A percentile compares a stretch with the other conserved stretches of the same genome.
phyloP scores from a whole-genome alignment of 768 basidiomycete species.

The Cystobasidium onofrii region DNA sequence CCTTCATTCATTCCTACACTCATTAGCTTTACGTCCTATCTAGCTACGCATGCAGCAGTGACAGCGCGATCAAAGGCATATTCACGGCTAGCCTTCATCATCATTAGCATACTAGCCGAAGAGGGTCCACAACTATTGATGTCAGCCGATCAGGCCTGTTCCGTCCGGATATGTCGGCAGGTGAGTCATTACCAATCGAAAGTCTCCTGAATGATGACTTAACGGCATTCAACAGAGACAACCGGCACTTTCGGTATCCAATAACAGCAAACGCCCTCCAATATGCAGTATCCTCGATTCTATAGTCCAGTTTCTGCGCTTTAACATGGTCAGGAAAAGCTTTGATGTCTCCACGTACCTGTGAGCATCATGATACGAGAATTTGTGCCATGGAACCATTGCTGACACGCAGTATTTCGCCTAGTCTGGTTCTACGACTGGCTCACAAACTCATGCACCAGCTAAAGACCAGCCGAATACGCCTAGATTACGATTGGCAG shows the following conservation, averaged over 20 bases:
- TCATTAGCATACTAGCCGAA: slow-evolving; percentile 18
- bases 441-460: slow-evolving; percentile 25
- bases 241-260: neutral
- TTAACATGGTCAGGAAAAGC: slow-evolving; percentile 9
- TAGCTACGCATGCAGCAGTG: slow-evolving; percentile 20
- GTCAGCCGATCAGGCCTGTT: neutral
- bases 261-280: neutral
- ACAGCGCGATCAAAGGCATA: neutral
- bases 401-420: neutral
- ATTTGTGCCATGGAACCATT: neutral
- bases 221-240: neutral
- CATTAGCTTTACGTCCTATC: slow-evolving; percentile 18
- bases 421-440: neutral
- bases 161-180: slow-evolving; percentile 26
- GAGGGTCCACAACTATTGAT: slow-evolving; percentile 11
- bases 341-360: slow-evolving; percentile 17
- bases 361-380: neutral
- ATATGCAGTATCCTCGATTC: slow-evolving; percentile 25
- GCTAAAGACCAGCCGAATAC: slow-evolving; percentile 9
- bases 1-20: slow-evolving; percentile 9
- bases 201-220: neutral
- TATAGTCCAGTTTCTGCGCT: slow-evolving; percentile 11
- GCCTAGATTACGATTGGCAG: slow-evolving; percentile 20
- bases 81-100: slow-evolving; percentile 5
- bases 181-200: neutral